These are phyloP conservation scores for Pythium folliculosum DNA, from an alignment of 352 stramenopile species.

Conservation along the genomic window DNA sequence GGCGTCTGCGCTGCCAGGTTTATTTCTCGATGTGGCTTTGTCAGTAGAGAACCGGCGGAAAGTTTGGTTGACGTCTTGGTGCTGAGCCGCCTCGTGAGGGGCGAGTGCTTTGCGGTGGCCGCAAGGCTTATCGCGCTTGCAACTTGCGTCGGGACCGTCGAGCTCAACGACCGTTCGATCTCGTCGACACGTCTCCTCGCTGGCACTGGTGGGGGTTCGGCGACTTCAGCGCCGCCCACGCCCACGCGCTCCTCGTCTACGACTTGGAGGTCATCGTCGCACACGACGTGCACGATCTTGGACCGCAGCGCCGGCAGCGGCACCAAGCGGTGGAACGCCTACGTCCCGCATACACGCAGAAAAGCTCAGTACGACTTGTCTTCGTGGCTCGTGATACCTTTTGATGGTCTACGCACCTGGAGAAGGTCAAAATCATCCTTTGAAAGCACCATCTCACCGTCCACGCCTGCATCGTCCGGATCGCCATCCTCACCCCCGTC, in stretches of 20 bases:
- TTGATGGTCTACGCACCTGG: slow-evolving; percentile 23
- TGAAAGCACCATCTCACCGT: slow-evolving; percentile 48
- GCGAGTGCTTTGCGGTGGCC: slow-evolving; percentile 18
- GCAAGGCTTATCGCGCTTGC: neutral
- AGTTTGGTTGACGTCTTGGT: slow-evolving; percentile 18
- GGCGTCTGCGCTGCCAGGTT: slow-evolving; percentile 36
- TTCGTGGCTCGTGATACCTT: neutral
- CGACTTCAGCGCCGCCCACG: neutral
- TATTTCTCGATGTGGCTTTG: slow-evolving; percentile 50
- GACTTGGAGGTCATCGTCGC: slow-evolving; percentile 59
- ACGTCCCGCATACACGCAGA: neutral
- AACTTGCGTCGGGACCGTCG: neutral
- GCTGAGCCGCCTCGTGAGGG: slow-evolving; percentile 39
- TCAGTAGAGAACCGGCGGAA: neutral
- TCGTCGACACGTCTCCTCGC: neutral
- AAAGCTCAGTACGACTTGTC: neutral
- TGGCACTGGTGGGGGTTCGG: neutral
- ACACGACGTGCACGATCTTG: slow-evolving; percentile 51
- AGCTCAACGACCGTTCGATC: neutral
- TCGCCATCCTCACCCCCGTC: slow-evolving; percentile 14
- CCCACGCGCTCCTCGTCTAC: slow-evolving; percentile 24
- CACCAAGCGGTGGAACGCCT: slow-evolving; percentile 55
- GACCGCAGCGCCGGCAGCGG: slow-evolving; percentile 53
- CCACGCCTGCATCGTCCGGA: slow-evolving; percentile 8
- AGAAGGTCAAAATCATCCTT: slow-evolving; percentile 61